Conservation (phyloP, 1,284 basidiomycete species). For the Amylostereum chailletii region DNA sequence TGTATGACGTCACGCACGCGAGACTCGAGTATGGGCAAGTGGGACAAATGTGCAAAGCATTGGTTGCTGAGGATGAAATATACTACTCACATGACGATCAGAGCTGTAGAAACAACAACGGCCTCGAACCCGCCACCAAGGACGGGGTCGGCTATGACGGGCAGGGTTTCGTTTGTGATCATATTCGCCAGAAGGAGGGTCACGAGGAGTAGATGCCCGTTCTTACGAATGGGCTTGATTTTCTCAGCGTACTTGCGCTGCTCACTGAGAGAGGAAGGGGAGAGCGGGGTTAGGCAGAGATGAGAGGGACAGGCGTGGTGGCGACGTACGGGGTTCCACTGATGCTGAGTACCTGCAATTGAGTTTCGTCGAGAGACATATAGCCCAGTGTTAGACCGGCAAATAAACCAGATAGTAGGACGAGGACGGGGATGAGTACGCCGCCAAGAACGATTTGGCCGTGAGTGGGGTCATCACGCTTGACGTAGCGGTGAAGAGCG, state of each 20-base stretch:
- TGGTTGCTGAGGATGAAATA: background rate
- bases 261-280: constrained; percentile 31
- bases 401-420: constrained; percentile 56
- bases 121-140: constrained; percentile 80
- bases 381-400: constrained; percentile 81
- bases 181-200: constrained; percentile 80
- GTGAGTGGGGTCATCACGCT: constrained; percentile 19
- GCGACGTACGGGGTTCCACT: constrained; percentile 68
- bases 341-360: constrained; percentile 79
- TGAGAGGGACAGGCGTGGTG: background rate
- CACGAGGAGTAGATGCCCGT: constrained; percentile 78
- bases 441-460: constrained; percentile 36
- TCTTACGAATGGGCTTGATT: constrained; percentile 82
- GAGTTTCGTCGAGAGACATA: constrained; percentile 91
- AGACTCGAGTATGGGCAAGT: too few relatives aligned
- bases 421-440: constrained; percentile 51
- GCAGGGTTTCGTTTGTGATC: constrained; percentile 89
- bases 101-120: constrained; percentile 75
- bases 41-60: background rate
- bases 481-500: constrained; percentile 11
- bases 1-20: too few relatives aligned
- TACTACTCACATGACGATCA: constrained; percentile 76
- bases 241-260: constrained; percentile 77
- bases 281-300: constrained; percentile 3
- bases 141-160: constrained; percentile 83